Percentiles rank a stretch among this genome's conserved stretches.
These are phyloP conservation scores for Lunularia cruciata DNA, from an alignment of 225 moss, liverwort and hornwort genomes.

Conservation along the genomic window DNA sequence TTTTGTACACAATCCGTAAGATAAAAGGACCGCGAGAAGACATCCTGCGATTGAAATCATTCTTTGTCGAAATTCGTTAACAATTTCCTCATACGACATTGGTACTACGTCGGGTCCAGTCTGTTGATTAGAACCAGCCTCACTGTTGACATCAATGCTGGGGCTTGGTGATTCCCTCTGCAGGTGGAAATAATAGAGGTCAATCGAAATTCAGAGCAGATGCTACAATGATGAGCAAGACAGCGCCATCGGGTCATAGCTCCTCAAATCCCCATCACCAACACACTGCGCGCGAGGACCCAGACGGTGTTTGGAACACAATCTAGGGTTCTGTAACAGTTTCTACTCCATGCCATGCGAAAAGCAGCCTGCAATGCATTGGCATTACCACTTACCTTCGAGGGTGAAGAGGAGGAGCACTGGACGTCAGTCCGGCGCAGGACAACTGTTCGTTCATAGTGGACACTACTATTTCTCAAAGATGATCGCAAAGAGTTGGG, in stretches of 20 bases:
- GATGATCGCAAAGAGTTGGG: not conserved
- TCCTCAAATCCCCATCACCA: too few relatives aligned
- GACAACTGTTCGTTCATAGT: not conserved
- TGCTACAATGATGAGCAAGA: not conserved
- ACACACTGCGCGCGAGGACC: too few relatives aligned
- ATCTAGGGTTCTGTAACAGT: too few relatives aligned
- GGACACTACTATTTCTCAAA: not conserved
- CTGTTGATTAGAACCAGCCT: too few relatives aligned
- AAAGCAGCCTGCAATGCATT: too few relatives aligned
- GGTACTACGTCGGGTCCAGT: too few relatives aligned
- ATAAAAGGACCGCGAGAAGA: slow-evolving; percentile 23
- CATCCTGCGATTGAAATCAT: slow-evolving; percentile 10
- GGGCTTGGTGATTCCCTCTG: not conserved
- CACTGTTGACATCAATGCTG: not conserved
- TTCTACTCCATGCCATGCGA: too few relatives aligned
- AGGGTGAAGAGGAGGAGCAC: not conserved
- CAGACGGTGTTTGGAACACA: too few relatives aligned
- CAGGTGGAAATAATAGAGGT: not conserved
- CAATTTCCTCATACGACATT: too few relatives aligned
- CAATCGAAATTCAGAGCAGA: not conserved
- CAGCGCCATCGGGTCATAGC: too few relatives aligned
- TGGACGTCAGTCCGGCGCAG: not conserved
- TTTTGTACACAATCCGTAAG: slow-evolving; percentile 5
- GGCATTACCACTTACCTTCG: not conserved
- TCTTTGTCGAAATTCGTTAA: not conserved